Evolutionary conservation across 2,329 filamentous ascomycete genomes (phyloP).

Genomic region (Cadophora sp.): DNA sequence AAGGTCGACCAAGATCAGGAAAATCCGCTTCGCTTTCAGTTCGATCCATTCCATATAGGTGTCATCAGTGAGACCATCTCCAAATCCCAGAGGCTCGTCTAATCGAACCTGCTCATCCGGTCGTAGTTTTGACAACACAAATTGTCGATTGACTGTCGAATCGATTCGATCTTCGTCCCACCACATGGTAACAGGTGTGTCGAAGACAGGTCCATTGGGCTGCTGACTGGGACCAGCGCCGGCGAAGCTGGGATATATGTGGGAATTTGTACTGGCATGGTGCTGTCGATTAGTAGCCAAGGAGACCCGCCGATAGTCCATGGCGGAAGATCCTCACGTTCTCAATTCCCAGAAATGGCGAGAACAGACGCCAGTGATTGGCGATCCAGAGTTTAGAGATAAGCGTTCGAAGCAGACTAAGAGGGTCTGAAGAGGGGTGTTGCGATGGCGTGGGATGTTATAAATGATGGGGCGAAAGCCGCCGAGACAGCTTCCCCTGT

Average conservation of each 20-base stretch:
- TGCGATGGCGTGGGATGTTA: slow-evolving; percentile 35
- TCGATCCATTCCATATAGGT: slow-evolving; percentile 83
- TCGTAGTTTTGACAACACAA: slow-evolving; percentile 68
- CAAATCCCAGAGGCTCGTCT: slow-evolving; percentile 69
- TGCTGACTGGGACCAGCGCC: slow-evolving; percentile 33
- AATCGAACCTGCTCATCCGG: slow-evolving; percentile 68
- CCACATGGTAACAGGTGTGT: slow-evolving; percentile 57
- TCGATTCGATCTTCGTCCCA: slow-evolving; percentile 76
- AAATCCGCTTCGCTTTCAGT: slow-evolving; percentile 71
- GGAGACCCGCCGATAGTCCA: slow-evolving; percentile 44
- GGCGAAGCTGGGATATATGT: slow-evolving; percentile 44
- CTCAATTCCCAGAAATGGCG: slow-evolving; percentile 21
- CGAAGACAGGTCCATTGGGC: slow-evolving; percentile 40
- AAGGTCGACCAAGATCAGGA: slow-evolving; percentile 74
- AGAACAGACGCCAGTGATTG: slow-evolving; percentile 31
- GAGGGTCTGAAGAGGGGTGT: slow-evolving; percentile 25
- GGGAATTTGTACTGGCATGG: slow-evolving; percentile 34
- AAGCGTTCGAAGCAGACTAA: slow-evolving; percentile 30
- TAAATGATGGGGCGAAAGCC: slow-evolving; percentile 24
- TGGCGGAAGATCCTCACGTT: slow-evolving; percentile 27
- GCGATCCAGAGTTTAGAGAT: slow-evolving; percentile 33
- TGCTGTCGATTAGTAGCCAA: slow-evolving; percentile 38
- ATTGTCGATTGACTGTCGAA: slow-evolving; percentile 71
- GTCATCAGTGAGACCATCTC: slow-evolving; percentile 69
- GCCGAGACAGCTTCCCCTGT: slow-evolving; percentile 15